Percentiles rank a stretch among this genome's conserved stretches.
Evolutionary conservation across 768 basidiomycete genomes (phyloP).

Genomic region (Roridomyces roridus): DNA sequence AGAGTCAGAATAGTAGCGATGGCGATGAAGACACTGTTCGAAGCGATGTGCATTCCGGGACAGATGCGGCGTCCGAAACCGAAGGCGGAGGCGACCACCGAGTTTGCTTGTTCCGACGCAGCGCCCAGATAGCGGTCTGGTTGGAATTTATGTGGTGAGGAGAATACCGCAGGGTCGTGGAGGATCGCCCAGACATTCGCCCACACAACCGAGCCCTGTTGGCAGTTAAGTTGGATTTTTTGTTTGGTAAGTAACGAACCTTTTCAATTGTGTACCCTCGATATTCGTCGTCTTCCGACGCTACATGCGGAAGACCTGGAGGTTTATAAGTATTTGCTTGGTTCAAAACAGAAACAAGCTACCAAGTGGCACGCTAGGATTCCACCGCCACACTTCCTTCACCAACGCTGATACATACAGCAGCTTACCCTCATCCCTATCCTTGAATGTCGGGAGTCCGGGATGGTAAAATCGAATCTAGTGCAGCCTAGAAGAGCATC

Average conservation of each 20-base stretch:
- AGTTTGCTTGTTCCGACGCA: conserved; percentile 21
- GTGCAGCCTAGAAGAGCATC: not conserved
- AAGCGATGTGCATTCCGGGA: conserved; percentile 27
- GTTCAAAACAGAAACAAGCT: not conserved
- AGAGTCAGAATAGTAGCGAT: conserved; percentile 27
- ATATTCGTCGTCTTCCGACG: conserved; percentile 37
- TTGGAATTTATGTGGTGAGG: conserved; percentile 31
- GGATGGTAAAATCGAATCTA: too few species aligned
- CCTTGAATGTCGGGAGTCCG: conserved; percentile 29
- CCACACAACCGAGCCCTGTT: conserved; percentile 14
- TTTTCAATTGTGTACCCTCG: conserved; percentile 37
- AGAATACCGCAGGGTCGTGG: conserved; percentile 32
- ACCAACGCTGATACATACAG: conserved; percentile 29
- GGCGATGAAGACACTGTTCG: conserved; percentile 26
- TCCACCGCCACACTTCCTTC: conserved; percentile 30
- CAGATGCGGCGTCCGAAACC: conserved; percentile 30
- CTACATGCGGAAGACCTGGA: conserved; percentile 30
- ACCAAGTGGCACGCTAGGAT: conserved; percentile 15
- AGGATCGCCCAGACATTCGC: conserved; percentile 27
- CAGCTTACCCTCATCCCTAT: conserved; percentile 22
- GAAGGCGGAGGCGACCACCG: conserved; percentile 8
- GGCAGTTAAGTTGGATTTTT: conserved; percentile 27
- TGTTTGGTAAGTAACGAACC: too few species aligned
- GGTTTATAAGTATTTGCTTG: too few species aligned
- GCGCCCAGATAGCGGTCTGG: conserved; percentile 33